Conservation (phyloP, 78 protist species). For the slime mould (Dictyostelium discoideum) region DNA sequence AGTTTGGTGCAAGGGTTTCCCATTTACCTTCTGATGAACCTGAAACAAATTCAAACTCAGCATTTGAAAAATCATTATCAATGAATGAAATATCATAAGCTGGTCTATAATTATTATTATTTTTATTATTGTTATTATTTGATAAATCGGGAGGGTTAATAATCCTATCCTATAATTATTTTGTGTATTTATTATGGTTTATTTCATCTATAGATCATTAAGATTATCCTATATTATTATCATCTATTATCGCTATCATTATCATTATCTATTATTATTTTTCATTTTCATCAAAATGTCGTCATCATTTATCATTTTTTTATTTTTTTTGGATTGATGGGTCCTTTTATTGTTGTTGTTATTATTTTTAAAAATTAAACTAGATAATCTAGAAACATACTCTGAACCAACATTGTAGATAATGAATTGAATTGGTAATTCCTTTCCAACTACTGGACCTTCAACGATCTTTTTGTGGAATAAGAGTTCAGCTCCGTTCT, state of each 20-base stretch:
- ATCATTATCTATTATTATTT: too few relatives aligned
- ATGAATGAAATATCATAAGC: constrained; percentile 41
- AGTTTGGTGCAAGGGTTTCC: constrained; percentile 17
- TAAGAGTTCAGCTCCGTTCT: constrained; percentile 40
- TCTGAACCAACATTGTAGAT: constrained; percentile 68
- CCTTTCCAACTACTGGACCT: constrained; percentile 79
- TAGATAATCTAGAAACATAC: background rate
- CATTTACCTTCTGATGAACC: constrained; percentile 35
- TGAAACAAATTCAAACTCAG: constrained; percentile 34
- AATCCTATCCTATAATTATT: background rate
- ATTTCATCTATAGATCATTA: background rate
- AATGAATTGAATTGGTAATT: constrained; percentile 26
- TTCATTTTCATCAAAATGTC: too few relatives aligned
- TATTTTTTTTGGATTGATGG: too few relatives aligned
- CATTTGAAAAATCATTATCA: constrained; percentile 29
- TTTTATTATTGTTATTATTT: background rate
- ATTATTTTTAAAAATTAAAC: background rate
- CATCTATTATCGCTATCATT: background rate
- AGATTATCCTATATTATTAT: too few relatives aligned
- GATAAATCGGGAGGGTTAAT: background rate
- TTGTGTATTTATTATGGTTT: too few relatives aligned
- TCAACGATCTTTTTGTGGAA: constrained; percentile 70
- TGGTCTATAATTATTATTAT: constrained; percentile 6
- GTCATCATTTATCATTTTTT: too few relatives aligned
- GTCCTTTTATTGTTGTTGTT: too few relatives aligned